Evolutionary conservation across 371 early-diverging fungal genomes (phyloP), one percentile per base, ranked within the genome.

Genomic region (Funneliformis caledonium): DNA sequence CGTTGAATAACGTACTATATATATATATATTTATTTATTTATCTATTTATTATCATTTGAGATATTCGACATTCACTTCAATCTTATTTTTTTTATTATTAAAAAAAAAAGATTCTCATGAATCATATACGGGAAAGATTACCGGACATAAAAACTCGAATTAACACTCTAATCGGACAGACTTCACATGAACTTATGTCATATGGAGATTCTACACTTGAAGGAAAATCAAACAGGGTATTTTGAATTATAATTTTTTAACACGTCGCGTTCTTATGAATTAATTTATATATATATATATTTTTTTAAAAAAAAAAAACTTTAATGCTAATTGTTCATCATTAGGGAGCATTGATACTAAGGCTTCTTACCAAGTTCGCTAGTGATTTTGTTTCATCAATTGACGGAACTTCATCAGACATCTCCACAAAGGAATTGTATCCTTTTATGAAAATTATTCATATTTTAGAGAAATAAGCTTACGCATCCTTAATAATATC

Each of bases 341-440:
- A 82, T 16, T 84, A 91, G 91, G 91, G 92, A 11, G 85, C 95
- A 2, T 83, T 94, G 48, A 83, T 96, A 61, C 84, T 97, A 75
- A 92, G 92, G 84, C 82, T 95, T 59, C 85, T 97, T 81, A 97
- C 94, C 52, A 91, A 91, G 82, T 94, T 96, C 84, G 91, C 94
- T 4, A 92, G 86, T 72, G 92, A 94, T 73, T 97, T 96, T 85
- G 89, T 89, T 77, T 89, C 93, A 60, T 90, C 94, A 9, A 92
- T 96, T 83, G 94, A 96, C 74, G 96, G 95, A 65, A 95, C 94
- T 16, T 90, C 90, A 6, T 84, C 92, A 43, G 96, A 96, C 52
- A 91, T 96, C 78, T 91, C 96, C n/a, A 93, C 96, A 69, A 94
- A 94, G 73, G 98, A 99, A 86, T 85, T 99, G 85, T 91, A 92